Conservation (phyloP, 495 filamentous ascomycete species). For the Neurospora sp. region DNA sequence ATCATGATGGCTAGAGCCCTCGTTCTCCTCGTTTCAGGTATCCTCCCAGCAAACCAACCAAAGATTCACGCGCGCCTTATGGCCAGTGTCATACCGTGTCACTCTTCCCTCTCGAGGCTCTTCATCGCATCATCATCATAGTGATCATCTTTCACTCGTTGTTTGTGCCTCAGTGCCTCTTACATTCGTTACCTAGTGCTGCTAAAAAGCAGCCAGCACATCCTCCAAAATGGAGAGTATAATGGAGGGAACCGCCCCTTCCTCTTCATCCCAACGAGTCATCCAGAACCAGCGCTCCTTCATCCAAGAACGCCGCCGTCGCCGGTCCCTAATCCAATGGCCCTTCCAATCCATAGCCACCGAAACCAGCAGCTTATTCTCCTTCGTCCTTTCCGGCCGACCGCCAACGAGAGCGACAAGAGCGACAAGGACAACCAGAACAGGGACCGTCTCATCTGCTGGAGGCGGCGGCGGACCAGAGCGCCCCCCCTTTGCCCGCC, state of each 20-base stretch:
- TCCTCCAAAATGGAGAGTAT: background rate
- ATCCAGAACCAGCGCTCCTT: background rate
- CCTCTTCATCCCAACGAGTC: background rate
- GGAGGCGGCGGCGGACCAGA: background rate
- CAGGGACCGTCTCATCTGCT: background rate
- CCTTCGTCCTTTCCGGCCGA: background rate
- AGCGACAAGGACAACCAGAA: slow-evolving; percentile 6
- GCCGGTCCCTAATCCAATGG: slow-evolving; percentile 13
- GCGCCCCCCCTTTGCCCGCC: slow-evolving; percentile 2
- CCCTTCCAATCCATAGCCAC: slow-evolving; percentile 23
- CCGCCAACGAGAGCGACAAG: background rate
- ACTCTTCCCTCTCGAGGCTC: background rate
- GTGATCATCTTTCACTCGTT: background rate
- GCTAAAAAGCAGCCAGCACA: background rate
- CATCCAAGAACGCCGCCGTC: background rate
- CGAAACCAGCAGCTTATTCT: slow-evolving; percentile 7
- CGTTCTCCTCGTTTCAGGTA: background rate
- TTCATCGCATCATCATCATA: background rate
- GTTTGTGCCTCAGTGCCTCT: background rate
- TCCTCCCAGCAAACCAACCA: background rate
- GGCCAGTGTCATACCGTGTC: background rate
- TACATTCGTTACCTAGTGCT: background rate
- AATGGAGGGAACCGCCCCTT: background rate
- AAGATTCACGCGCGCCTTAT: background rate
- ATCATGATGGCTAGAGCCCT: background rate